These are phyloP conservation scores for Ceratocystis cubensis DNA, from an alignment of 2,329 filamentous ascomycete genomes.

Conservation along the genomic window DNA sequence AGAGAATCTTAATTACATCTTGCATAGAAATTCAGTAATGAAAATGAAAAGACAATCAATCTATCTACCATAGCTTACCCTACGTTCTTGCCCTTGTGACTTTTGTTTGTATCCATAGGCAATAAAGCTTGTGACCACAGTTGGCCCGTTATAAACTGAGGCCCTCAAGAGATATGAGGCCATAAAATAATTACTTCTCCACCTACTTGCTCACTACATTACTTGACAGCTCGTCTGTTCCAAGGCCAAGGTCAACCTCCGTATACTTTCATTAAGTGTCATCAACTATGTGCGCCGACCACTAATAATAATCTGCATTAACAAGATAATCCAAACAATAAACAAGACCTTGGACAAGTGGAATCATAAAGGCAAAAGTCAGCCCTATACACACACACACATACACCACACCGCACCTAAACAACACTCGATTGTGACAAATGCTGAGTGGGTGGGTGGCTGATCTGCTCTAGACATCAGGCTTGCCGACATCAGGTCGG, in stretches of 20 bases:
- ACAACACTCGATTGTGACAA: no score
- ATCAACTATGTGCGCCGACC: conserved; percentile 9
- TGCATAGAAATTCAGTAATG: no score
- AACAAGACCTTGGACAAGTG: conserved; percentile 10
- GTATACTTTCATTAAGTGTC: conserved; percentile 11
- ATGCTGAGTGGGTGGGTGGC: not conserved
- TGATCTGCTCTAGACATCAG: not conserved
- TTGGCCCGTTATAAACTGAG: no score
- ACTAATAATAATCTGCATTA: conserved; percentile 12
- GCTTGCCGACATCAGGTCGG: not conserved
- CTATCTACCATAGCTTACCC: no score
- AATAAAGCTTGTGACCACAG: no score
- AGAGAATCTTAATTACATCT: no score
- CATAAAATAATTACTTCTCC: no score
- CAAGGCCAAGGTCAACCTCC: conserved; percentile 12
- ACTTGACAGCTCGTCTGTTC: not conserved
- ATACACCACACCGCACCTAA: not conserved
- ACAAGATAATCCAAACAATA: conserved; percentile 14
- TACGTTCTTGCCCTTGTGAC: no score
- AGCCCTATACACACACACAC: not conserved
- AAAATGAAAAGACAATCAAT: no score
- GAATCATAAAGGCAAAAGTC: conserved; percentile 1
- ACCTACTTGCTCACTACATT: not conserved
- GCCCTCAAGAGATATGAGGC: no score
- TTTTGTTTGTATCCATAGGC: no score